phyloP scores from a whole-genome alignment of 1,139 yeast genomes.

The Arxiozyma telluris region DNA sequence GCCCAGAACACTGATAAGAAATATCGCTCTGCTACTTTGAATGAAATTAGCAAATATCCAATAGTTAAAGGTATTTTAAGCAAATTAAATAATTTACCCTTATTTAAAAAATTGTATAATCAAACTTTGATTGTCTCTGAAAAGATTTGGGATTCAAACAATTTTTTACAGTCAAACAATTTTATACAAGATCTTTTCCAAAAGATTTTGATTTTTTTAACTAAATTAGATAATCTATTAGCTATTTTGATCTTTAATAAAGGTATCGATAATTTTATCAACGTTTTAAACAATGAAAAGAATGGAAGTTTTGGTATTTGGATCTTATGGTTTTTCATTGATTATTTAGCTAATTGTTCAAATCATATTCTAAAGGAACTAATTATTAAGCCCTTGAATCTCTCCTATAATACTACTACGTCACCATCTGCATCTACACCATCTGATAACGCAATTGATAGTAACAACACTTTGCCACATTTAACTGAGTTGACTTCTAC shows the following conservation, averaged over 20 bases:
- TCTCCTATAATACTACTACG: background rate
- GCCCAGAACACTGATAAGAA: background rate
- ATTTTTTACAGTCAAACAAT: background rate
- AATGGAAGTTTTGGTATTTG: slow-evolving; percentile 22
- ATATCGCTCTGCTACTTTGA: background rate
- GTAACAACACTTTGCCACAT: slow-evolving; percentile 18
- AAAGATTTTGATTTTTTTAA: background rate
- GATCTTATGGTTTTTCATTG: slow-evolving; percentile 24
- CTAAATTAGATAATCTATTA: slow-evolving; percentile 10
- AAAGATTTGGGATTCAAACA: background rate
- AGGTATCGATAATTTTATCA: slow-evolving; percentile 24
- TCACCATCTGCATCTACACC: slow-evolving; percentile 6
- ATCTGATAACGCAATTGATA: slow-evolving; percentile 1
- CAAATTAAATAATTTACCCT: background rate
- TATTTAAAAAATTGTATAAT: background rate
- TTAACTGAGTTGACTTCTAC: slow-evolving; percentile 24
- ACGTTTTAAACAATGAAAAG: slow-evolving; percentile 12
- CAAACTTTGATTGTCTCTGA: background rate
- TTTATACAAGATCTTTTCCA: background rate
- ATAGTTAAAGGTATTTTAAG: background rate
- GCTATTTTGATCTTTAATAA: slow-evolving; percentile 23
- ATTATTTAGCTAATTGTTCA: slow-evolving; percentile 26
- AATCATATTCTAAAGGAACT: slow-evolving; percentile 23
- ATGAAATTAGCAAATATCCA: slow-evolving; percentile 1
- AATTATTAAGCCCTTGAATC: slow-evolving; percentile 22